phyloP scores from a whole-genome alignment of 2,329 filamentous ascomycete species.

The Pochonia chlamydosporia region DNA sequence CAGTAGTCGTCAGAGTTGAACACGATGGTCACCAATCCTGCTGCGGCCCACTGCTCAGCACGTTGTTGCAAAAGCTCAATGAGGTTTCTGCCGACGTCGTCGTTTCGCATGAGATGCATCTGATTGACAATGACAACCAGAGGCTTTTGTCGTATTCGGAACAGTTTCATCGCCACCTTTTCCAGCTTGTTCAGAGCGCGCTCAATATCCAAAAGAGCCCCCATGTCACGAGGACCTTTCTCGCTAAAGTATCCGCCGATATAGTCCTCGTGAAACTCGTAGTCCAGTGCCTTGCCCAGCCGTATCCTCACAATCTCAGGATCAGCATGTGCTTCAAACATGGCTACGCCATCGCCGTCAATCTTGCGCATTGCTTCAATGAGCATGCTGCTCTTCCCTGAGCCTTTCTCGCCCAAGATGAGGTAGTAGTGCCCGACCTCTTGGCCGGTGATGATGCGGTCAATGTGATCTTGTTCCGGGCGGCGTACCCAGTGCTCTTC shows the following conservation, averaged over 20 bases:
- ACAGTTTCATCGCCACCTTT: conserved; percentile 77
- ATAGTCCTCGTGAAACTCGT: conserved; percentile 96
- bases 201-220: conserved; percentile 89
- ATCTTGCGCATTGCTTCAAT: conserved; percentile 91
- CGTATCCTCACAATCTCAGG: conserved; percentile 91
- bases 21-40: conserved; percentile 83
- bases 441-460: conserved; percentile 73
- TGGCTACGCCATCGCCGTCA: conserved; percentile 80
- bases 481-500: conserved; percentile 66
- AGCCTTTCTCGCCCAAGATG: conserved; percentile 90
- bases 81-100: conserved; percentile 87
- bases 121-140: conserved; percentile 93
- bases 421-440: conserved; percentile 82
- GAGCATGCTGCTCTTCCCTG: conserved; percentile 94
- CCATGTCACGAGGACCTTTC: conserved; percentile 83
- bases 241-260: conserved; percentile 96
- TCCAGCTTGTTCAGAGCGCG: conserved; percentile 96
- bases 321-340: conserved; percentile 95
- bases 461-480: conserved; percentile 74
- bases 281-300: conserved; percentile 89
- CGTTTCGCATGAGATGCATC: conserved; percentile 82
- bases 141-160: conserved; percentile 57
- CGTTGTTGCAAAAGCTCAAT: conserved; percentile 93
- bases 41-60: conserved; percentile 93
- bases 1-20: conserved; percentile 98